Base-by-base conservation (phyloP, 495 filamentous ascomycete genomes). In the Penicillium dipodomyicola region DNA sequence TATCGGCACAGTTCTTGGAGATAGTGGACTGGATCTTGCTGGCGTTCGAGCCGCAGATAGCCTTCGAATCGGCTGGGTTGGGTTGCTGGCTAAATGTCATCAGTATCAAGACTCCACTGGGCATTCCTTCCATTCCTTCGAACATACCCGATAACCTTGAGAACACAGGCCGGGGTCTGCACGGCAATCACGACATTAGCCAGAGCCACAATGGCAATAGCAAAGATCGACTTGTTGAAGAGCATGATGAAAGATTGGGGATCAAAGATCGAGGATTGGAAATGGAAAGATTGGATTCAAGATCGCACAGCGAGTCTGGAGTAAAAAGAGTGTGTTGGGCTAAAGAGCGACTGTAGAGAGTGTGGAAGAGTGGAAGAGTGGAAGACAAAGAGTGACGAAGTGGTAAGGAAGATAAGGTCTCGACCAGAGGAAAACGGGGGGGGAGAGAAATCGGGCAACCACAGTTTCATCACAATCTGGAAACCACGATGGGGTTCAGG, bases 91-190 rank as follows among this genome's bases (percentile, higher is more conserved):
- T 65, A 11, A 8, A 44, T 35, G 47, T 45, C 48, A 42, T 56
- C 7, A 46, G 30, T 12, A 25, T 35, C 14, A 11, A 22, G 43
- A 19, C 7, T 35, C 40, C 41, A 35, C 50, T 17, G 10, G 25
- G 25, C 41, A 35, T 32, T 44, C 39, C 30, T 54, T 54, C 52
- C 40, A 45, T 29, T 29, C 30, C 23, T 44, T 27, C 41, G 17
- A 6, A 58, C 72, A 43, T 70, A 77, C 73, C 71, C 71, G 10
- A 77, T 67, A 33, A 68, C 68, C 8, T 63, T 63, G 47, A 75
- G 59, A 29, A 77, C 59, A 59, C 73, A 77, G 50, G 71, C 71
- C 10, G 69, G 66, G 19, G 72, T 63, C 33, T 60, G 51, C 15
- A 56, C 43, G 46, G 52, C 52, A 20, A 32, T 32, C 42, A 65